Evolutionary conservation across 176 grass and related monocot genomes (phyloP), one percentile per base, ranked within the genome.

Genomic region (Cocos nucifera): DNA sequence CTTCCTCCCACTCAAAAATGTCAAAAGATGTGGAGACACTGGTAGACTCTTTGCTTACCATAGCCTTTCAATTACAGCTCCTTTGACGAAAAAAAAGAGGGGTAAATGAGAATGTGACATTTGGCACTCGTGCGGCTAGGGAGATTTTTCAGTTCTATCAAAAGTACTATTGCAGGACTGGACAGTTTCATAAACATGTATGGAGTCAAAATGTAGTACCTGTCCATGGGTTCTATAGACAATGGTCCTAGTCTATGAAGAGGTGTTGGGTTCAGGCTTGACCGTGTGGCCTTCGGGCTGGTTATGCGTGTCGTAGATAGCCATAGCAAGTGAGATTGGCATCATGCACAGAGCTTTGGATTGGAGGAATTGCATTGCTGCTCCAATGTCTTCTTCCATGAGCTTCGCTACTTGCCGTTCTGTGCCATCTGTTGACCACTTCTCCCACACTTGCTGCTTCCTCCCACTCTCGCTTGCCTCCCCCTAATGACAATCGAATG

Each of bases 291-390:
- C 71, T 16, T 93, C 83, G 49, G 79, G 81, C 56, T 86, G 85
- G 76, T 83, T 75, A 75, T 90, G 81, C 44, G 88, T 83, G 56
- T 89, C 94, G 51, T 98, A 98, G 65, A 98, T 98, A 26, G 94
- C 94, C 88, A 92, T 89, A 21, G 94, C 94, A 0, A 98, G 94
- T 1, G 94, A 98, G 58, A 98, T 79, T 51, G 94, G 88, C 94
- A 98, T 98, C 84, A 98, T 98, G 73, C 94, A 98, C 22, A 98
- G 81, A 22, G 94, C 88, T 69, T 92, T 98, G 66, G 94, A 98
- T 76, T 98, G 94, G 53, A 98, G 82, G 68, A 98, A 93, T 76
- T 98, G 94, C 94, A 98, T 98, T 2, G 94, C 88, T 17, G 88
- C 63, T 58, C 88, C 88, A 17, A 93, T 93, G 69, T 93, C 84